These are phyloP conservation scores for Aechmea fasciata DNA, from an alignment of 176 grass and related monocot species.

Conservation along the genomic window DNA sequence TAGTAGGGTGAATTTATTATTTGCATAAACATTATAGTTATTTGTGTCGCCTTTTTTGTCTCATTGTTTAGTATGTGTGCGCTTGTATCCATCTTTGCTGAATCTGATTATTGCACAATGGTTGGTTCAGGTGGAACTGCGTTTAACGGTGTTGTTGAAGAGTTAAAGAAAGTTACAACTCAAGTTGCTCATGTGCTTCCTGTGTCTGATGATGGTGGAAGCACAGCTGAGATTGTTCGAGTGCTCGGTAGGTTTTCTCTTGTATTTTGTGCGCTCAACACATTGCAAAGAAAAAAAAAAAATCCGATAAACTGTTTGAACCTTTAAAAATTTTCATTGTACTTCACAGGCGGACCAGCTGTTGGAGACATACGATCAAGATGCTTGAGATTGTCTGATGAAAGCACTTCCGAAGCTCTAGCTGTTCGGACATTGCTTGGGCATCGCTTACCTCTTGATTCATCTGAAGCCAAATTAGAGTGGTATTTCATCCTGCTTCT, in stretches of 20 bases:
- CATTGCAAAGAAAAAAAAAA: neutral
- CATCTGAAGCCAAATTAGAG: slow-evolving; percentile 71
- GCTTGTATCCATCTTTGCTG: too few relatives aligned
- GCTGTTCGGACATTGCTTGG: slow-evolving; percentile 82
- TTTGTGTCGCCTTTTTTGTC: too few relatives aligned
- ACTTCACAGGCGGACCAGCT: slow-evolving; percentile 74
- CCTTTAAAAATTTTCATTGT: neutral
- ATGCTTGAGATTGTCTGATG: slow-evolving; percentile 91
- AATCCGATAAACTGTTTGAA: too few relatives aligned
- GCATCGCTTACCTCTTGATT: slow-evolving; percentile 73
- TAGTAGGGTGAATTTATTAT: too few relatives aligned
- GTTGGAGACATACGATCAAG: slow-evolving; percentile 97
- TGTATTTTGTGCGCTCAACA: neutral
- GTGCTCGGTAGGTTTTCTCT: slow-evolving; percentile 53
- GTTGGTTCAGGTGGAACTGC: slow-evolving; percentile 69
- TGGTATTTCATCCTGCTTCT: slow-evolving; percentile 36
- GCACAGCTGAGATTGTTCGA: slow-evolving; percentile 93
- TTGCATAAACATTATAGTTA: too few relatives aligned
- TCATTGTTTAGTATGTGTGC: too few relatives aligned
- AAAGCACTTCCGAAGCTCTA: slow-evolving; percentile 87
- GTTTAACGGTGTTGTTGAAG: slow-evolving; percentile 90
- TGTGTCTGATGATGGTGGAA: slow-evolving; percentile 94
- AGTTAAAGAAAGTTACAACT: slow-evolving; percentile 79
- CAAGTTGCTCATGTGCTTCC: slow-evolving; percentile 75
- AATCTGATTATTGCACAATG: neutral